These are phyloP conservation scores for Murraya koenigii DNA, from an alignment of 345 rosid genomes.

Conservation along the genomic window DNA sequence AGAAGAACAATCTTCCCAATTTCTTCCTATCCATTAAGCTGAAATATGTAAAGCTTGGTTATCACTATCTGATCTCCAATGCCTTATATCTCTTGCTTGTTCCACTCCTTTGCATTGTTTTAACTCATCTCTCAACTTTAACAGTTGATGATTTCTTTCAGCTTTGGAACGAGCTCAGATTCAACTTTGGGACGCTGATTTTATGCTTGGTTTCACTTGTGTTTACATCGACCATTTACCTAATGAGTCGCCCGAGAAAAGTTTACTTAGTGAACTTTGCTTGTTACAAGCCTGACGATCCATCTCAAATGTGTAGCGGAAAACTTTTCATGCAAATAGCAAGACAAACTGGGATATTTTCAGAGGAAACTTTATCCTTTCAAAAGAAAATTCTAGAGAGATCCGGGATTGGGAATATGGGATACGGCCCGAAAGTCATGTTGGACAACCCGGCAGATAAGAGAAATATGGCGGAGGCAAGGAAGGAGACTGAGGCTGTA, in stretches of 20 bases:
- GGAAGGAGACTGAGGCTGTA: slow-evolving; percentile 37
- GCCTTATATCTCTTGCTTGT: slow-evolving; percentile 24
- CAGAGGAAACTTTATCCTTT: slow-evolving; percentile 30
- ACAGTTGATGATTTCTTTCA: slow-evolving; percentile 4
- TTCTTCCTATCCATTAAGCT: slow-evolving; percentile 26
- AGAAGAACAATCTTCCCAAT: slow-evolving; percentile 21
- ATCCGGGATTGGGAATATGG: slow-evolving; percentile 34
- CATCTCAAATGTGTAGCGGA: slow-evolving; percentile 19
- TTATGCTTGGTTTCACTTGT: slow-evolving; percentile 14
- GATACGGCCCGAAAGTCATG: slow-evolving; percentile 25
- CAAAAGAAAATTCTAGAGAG: slow-evolving; percentile 34
- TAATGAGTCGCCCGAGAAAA: slow-evolving; percentile 24
- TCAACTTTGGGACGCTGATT: slow-evolving; percentile 13
- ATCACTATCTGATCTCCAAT: slow-evolving; percentile 37
- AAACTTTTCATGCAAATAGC: slow-evolving; percentile 18
- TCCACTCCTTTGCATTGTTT: slow-evolving; percentile 7
- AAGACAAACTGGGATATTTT: slow-evolving; percentile 9
- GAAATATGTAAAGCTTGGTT: slow-evolving; percentile 41
- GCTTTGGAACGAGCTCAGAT: slow-evolving; percentile 17
- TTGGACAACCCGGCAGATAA: slow-evolving; percentile 4
- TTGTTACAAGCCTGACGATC: slow-evolving; percentile 31
- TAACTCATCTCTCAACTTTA: slow-evolving; percentile 18
- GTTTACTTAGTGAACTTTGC: slow-evolving; percentile 37
- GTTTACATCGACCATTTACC: slow-evolving; percentile 19
- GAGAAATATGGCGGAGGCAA: slow-evolving; percentile 26